Percentiles rank a stretch among this genome's conserved stretches.
These are phyloP conservation scores for Mortierella hygrophila DNA, from an alignment of 192 early-diverging fungal genomes.

Conservation along the genomic window DNA sequence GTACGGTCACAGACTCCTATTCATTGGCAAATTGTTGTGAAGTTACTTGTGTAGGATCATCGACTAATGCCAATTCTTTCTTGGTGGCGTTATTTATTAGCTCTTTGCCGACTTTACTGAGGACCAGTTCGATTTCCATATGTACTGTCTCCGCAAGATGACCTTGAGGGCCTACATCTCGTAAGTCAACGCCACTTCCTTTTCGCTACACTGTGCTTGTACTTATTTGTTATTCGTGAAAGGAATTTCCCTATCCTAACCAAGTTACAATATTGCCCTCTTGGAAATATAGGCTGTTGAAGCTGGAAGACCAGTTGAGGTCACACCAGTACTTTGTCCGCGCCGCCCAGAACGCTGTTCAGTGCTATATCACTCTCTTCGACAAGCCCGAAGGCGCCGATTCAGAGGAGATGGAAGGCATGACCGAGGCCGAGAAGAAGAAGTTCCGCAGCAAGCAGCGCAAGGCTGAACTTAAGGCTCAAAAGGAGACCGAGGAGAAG, in stretches of 20 bases:
- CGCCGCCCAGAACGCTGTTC: slow-evolving; percentile 81
- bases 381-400: slow-evolving; percentile 56
- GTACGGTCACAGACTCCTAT: slow-evolving; percentile 23
- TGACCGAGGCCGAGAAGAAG: slow-evolving; percentile 81
- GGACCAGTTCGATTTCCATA: slow-evolving; percentile 98
- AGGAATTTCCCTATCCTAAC: background rate
- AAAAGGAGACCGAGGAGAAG: slow-evolving; percentile 64
- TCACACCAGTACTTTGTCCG: slow-evolving; percentile 78
- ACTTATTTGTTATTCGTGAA: background rate
- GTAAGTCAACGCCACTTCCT: slow-evolving; percentile 36
- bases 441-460: slow-evolving; percentile 82
- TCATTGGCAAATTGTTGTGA: background rate
- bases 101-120: slow-evolving; percentile 88
- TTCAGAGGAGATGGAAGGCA: slow-evolving; percentile 54
- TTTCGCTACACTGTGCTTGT: background rate
- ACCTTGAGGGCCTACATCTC: slow-evolving; percentile 90
- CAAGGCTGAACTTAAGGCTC: slow-evolving; percentile 78
- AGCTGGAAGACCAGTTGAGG: slow-evolving; percentile 83
- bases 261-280: background rate
- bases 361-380: slow-evolving; percentile 49
- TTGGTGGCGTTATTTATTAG: slow-evolving; percentile 14
- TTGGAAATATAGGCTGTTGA: slow-evolving; percentile 65
- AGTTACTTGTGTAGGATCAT: background rate
- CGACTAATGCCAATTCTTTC: background rate
- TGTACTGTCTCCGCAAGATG: slow-evolving; percentile 90